These are phyloP conservation scores for Scedosporium aurantiacum DNA, from an alignment of 2,329 filamentous ascomycete species.

Conservation along the genomic window DNA sequence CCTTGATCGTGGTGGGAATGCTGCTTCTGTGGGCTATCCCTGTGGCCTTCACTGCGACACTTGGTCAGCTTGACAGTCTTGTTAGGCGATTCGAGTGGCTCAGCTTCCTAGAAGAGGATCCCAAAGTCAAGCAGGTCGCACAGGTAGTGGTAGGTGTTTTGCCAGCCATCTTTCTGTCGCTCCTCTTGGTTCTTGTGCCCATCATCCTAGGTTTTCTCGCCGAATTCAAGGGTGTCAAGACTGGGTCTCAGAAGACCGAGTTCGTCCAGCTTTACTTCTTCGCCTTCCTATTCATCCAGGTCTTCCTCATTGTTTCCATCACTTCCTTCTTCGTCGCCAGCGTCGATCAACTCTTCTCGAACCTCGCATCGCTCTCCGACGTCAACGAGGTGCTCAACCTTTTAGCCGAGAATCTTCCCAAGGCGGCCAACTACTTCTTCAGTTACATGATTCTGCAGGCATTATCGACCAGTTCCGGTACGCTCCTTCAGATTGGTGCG, in stretches of 20 bases:
- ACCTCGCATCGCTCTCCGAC: slow-evolving; percentile 33
- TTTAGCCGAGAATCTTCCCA: slow-evolving; percentile 70
- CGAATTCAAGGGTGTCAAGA: slow-evolving; percentile 67
- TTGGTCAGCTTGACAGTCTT: slow-evolving; percentile 67
- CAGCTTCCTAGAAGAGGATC: slow-evolving; percentile 51
- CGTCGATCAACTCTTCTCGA: slow-evolving; percentile 49
- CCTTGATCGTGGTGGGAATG: slow-evolving; percentile 59
- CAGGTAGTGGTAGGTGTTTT: slow-evolving; percentile 71
- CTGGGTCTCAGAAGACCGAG: slow-evolving; percentile 65
- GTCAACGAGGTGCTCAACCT: slow-evolving; percentile 58
- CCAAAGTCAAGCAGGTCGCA: slow-evolving; percentile 48
- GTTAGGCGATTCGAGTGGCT: slow-evolving; percentile 59
- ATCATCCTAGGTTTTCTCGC: slow-evolving; percentile 66
- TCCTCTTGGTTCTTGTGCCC: slow-evolving; percentile 73
- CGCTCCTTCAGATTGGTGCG: slow-evolving; percentile 70
- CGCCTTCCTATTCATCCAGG: slow-evolving; percentile 82
- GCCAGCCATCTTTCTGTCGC: slow-evolving; percentile 63
- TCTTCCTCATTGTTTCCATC: slow-evolving; percentile 88
- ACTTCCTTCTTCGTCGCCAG: slow-evolving; percentile 59
- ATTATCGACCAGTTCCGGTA: slow-evolving; percentile 80
- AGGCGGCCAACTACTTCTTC: slow-evolving; percentile 93
- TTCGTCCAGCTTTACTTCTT: slow-evolving; percentile 93
- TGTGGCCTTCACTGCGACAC: slow-evolving; percentile 72
- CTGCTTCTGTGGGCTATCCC: slow-evolving; percentile 84
- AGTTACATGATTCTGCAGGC: slow-evolving; percentile 96